These are phyloP conservation scores for Pleurostoma richardsiae DNA, from an alignment of 2,329 filamentous ascomycete genomes.

Conservation along the genomic window DNA sequence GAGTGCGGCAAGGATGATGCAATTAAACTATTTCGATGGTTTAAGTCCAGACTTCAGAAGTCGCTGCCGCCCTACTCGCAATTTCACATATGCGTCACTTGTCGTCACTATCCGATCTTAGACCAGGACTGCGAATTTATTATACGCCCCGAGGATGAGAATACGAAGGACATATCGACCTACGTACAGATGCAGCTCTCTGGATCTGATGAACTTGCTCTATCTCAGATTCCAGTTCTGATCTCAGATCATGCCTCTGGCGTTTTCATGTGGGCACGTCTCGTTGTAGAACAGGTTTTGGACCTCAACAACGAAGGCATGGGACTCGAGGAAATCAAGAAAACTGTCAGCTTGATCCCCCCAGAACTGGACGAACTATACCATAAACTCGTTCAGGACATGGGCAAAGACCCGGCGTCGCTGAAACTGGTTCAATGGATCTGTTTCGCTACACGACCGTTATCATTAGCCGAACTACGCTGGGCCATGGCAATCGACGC, in stretches of 20 bases:
- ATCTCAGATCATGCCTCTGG: conserved; percentile 21
- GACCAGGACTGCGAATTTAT: conserved; percentile 10
- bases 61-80: conserved; percentile 4
- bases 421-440: conserved; percentile 24
- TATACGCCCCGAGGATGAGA: conserved; percentile 23
- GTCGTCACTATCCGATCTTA: conserved; percentile 23
- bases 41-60: conserved; percentile 15
- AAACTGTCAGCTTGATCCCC: conserved; percentile 12
- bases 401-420: conserved; percentile 10
- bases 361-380: conserved; percentile 19
- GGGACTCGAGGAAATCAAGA: conserved; percentile 12
- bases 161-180: conserved; percentile 19
- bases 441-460: conserved; percentile 19
- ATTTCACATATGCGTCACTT: conserved; percentile 23
- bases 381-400: conserved; percentile 10
- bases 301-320: conserved; percentile 8
- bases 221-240: conserved; percentile 3
- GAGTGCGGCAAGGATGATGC: conserved; percentile 22
- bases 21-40: conserved; percentile 7
- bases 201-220: no score
- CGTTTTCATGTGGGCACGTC: conserved; percentile 29
- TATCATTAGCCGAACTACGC: conserved; percentile 18
- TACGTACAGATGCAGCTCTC: conserved; percentile 19
- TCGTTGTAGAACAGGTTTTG: conserved; percentile 17
- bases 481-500: conserved; percentile 23